Conservation (phyloP, 139 green algal genomes). For the Micractinium conductrix region DNA sequence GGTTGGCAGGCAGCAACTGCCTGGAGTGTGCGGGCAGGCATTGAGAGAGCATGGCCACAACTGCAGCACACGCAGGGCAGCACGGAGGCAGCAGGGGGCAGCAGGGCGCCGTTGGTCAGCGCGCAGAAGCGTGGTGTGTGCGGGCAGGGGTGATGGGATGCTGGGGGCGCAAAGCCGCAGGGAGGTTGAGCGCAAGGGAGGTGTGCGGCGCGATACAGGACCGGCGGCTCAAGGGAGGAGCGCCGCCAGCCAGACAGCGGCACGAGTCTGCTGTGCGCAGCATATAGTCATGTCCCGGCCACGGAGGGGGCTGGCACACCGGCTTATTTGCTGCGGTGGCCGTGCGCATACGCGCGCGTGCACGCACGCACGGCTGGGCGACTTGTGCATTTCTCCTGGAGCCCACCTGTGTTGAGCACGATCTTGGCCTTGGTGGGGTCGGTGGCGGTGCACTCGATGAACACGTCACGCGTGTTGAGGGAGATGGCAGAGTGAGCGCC, state of each 20-base stretch:
- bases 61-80: no score
- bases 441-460: conserved; percentile 99
- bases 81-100: not conserved
- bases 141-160: not conserved
- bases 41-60: no score
- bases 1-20: not conserved
- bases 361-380: not conserved
- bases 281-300: conserved; percentile 34
- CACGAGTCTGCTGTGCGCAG: conserved; percentile 25
- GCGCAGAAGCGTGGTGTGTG: no score
- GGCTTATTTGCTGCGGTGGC: conserved; percentile 36
- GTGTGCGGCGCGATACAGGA: conserved; percentile 25
- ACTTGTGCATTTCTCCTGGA: no score
- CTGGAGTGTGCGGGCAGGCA: no score
- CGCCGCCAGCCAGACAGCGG: conserved; percentile 34
- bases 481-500: conserved; percentile 90
- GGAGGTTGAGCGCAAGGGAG: not conserved
- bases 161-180: not conserved
- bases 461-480: conserved; percentile 91
- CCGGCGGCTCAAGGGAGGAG: conserved; percentile 12
- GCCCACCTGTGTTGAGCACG: conserved; percentile 78
- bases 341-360: not conserved
- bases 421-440: conserved; percentile 97
- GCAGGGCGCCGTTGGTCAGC: not conserved
- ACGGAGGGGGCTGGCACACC: conserved; percentile 23